phyloP scores from a whole-genome alignment of 768 basidiomycete species.

The Rhizopogon vesiculosus region DNA sequence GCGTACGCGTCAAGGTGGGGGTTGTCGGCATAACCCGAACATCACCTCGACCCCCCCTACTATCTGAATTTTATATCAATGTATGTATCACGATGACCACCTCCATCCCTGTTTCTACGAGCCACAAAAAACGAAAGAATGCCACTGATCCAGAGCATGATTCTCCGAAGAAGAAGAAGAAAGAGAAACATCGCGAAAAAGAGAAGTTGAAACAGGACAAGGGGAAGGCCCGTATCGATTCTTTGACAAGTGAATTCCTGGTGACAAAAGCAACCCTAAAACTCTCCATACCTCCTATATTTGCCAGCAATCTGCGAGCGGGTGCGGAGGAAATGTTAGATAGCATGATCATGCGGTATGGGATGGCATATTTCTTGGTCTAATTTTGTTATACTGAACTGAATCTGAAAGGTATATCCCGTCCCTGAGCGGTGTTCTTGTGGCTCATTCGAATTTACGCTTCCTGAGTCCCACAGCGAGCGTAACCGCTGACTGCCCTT shows the following conservation, averaged over 20 bases:
- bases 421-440: conserved; percentile 79
- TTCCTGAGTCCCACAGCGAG: conserved; percentile 62
- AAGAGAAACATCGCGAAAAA: not conserved
- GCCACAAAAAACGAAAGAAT: conserved; percentile 44
- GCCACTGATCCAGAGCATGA: conserved; percentile 16
- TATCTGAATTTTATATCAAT: not conserved
- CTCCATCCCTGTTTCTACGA: not conserved
- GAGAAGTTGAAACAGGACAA: conserved; percentile 20
- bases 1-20: conserved; percentile 17
- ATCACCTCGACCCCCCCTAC: not conserved
- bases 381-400: not conserved
- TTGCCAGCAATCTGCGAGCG: conserved; percentile 61
- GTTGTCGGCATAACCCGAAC: not conserved
- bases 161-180: conserved; percentile 32
- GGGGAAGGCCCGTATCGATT: conserved; percentile 31
- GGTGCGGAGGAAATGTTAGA: conserved; percentile 91
- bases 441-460: conserved; percentile 75
- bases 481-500: conserved; percentile 83
- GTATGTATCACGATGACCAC: conserved; percentile 1
- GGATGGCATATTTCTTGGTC: conserved; percentile 1
- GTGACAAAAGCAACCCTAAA: conserved; percentile 60
- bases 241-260: conserved; percentile 46
- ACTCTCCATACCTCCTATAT: conserved; percentile 78
- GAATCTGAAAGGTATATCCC: conserved; percentile 69
- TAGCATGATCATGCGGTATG: conserved; percentile 92